phyloP scores from a whole-genome alignment of 1,284 basidiomycete genomes.

The Leccinum griseonigrum region DNA sequence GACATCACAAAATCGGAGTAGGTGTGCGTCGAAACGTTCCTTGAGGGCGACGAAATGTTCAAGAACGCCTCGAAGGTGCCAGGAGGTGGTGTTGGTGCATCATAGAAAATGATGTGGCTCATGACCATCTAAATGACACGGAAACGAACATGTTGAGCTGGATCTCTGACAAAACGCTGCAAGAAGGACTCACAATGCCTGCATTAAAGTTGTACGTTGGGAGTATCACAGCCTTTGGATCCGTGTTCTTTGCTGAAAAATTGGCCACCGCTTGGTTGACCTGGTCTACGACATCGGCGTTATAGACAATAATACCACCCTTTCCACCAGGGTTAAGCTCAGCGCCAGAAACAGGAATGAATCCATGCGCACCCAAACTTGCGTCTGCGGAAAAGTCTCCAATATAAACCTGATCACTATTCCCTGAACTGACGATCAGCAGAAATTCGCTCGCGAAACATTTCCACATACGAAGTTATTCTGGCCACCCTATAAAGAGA shows the following conservation, averaged over 20 bases:
- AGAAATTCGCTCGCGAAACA: neutral
- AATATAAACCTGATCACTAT: conserved; percentile 52
- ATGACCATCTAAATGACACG: conserved; percentile 31
- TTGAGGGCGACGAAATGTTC: conserved; percentile 30
- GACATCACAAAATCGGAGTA: conserved; percentile 29
- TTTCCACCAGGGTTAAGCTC: conserved; percentile 20
- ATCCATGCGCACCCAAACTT: neutral
- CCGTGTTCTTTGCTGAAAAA: conserved; percentile 48
- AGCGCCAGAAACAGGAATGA: neutral
- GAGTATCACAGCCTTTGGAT: conserved; percentile 59
- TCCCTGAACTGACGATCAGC: conserved; percentile 37
- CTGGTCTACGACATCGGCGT: conserved; percentile 20
- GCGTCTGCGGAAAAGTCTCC: neutral
- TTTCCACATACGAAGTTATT: conserved; percentile 52
- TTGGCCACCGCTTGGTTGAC: conserved; percentile 41
- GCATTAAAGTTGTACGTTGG: conserved; percentile 42
- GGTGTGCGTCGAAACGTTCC: conserved; percentile 33
- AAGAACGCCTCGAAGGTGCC: conserved; percentile 48
- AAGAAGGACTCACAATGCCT: neutral
- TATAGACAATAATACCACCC: conserved; percentile 53
- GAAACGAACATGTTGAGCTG: neutral
- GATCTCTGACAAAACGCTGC: neutral
- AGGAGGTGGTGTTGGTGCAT: conserved; percentile 44
- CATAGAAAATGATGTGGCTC: conserved; percentile 46
- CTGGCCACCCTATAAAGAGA: conserved; percentile 41